Conservation (phyloP, 2,329 filamentous ascomycete species). For the Talaromyces rugulosus region DNA sequence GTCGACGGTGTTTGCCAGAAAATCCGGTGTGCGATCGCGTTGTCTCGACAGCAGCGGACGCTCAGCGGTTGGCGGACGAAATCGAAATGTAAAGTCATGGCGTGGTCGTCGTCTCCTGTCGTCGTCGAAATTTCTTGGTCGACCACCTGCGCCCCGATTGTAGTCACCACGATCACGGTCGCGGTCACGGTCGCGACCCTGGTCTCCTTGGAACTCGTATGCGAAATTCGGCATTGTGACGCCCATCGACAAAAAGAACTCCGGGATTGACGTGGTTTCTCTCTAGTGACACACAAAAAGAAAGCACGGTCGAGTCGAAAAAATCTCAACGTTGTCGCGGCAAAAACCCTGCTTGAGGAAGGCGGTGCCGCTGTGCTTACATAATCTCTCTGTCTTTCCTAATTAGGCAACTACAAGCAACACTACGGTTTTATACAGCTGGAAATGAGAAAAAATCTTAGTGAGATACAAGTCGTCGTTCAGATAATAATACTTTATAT, state of each 20-base stretch:
- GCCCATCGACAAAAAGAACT: background rate
- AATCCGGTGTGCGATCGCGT: conserved; percentile 34
- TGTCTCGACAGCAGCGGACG: conserved; percentile 32
- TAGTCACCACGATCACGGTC: background rate
- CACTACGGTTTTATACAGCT: background rate
- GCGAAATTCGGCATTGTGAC: conserved; percentile 20
- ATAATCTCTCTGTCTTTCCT: background rate
- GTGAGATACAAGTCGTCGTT: background rate
- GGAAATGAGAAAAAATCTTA: background rate
- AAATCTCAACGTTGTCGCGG: background rate
- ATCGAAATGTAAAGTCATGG: conserved; percentile 40
- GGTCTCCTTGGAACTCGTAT: conserved; percentile 28
- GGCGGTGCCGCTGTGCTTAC: conserved; percentile 4
- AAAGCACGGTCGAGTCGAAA: background rate
- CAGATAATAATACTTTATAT: background rate
- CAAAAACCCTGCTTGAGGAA: conserved; percentile 6
- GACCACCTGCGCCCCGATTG: background rate
- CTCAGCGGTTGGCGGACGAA: conserved; percentile 29
- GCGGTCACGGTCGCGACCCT: background rate
- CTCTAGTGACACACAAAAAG: background rate
- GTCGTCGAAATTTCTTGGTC: conserved; percentile 16
- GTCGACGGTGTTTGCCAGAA: conserved; percentile 21
- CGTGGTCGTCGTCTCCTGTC: conserved; percentile 16
- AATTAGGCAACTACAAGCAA: background rate
- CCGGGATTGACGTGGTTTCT: background rate